These are phyloP conservation scores for Hypomyces perniciosus DNA, from an alignment of 2,329 filamentous ascomycete genomes.

Conservation along the genomic window DNA sequence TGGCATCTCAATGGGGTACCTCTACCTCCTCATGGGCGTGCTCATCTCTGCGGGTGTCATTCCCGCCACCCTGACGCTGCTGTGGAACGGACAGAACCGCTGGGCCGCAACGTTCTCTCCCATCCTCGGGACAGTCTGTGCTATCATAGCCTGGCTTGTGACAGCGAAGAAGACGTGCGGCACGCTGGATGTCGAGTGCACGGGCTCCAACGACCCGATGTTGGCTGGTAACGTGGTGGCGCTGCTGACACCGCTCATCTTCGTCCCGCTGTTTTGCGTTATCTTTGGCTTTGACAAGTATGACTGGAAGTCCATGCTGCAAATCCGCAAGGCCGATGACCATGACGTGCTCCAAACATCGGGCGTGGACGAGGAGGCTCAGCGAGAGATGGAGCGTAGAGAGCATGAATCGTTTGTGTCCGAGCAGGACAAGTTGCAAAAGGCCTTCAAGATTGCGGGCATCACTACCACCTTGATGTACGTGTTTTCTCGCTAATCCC, in stretches of 20 bases:
- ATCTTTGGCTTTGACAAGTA: constrained; percentile 59
- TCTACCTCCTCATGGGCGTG: constrained; percentile 87
- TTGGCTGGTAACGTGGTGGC: constrained; percentile 80
- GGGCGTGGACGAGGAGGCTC: constrained; percentile 36
- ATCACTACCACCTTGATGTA: constrained; percentile 28
- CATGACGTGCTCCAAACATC: constrained; percentile 60
- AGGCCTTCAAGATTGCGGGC: constrained; percentile 44
- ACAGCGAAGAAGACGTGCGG: constrained; percentile 66
- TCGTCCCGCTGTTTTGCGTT: constrained; percentile 71
- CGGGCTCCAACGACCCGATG: constrained; percentile 81
- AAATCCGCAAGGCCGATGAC: constrained; percentile 74
- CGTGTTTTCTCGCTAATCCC: background rate
- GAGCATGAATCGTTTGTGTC: constrained; percentile 34
- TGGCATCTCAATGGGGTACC: constrained; percentile 79
- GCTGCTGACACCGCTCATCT: constrained; percentile 67
- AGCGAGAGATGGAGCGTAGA: constrained; percentile 14
- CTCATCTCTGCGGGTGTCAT: constrained; percentile 83
- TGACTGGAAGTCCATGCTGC: constrained; percentile 78
- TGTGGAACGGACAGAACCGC: constrained; percentile 75
- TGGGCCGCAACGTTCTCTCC: constrained; percentile 64
- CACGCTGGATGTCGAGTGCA: constrained; percentile 62
- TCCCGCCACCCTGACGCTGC: constrained; percentile 71
- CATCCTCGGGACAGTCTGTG: constrained; percentile 58
- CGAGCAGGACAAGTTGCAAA: constrained; percentile 45
- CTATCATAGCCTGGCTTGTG: constrained; percentile 69